phyloP scores from a whole-genome alignment of 306 rosid genomes.

The Trifolium fragiferum region DNA sequence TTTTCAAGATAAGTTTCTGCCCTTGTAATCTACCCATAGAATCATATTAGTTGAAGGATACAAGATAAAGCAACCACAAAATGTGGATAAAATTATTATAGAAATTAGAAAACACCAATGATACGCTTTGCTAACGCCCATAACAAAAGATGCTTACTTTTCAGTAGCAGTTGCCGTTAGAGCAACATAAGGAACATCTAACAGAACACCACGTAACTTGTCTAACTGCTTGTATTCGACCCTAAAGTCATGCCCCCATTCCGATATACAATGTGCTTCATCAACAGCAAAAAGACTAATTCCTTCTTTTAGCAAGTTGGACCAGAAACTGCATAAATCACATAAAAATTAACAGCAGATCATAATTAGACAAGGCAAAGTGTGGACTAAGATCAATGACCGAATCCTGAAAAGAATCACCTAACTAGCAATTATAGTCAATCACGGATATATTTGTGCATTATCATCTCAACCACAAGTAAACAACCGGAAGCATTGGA shows the following conservation, averaged over 20 bases:
- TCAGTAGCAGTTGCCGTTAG: conserved; percentile 93
- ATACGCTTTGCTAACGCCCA: conserved; percentile 37
- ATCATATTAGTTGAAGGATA: neutral
- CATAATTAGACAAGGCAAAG: conserved; percentile 32
- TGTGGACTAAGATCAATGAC: neutral
- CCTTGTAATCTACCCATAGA: neutral
- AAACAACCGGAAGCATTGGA: conserved; percentile 21
- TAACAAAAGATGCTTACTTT: conserved; percentile 59
- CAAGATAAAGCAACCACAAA: conserved; percentile 29
- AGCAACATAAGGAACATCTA: conserved; percentile 84
- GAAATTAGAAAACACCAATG: conserved; percentile 3
- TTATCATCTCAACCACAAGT: conserved; percentile 30
- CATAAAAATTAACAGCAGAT: conserved; percentile 3
- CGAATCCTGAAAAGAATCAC: conserved; percentile 22
- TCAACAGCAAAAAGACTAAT: conserved; percentile 89
- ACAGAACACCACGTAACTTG: conserved; percentile 71
- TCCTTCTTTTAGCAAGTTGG: conserved; percentile 75
- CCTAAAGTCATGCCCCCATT: conserved; percentile 98
- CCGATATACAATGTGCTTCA: conserved; percentile 95
- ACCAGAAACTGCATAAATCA: conserved; percentile 80
- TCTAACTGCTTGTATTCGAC: conserved; percentile 79
- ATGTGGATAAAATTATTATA: conserved; percentile 28
- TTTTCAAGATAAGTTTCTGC: neutral
- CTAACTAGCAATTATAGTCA: conserved; percentile 24
- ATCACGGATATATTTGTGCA: neutral